Evolutionary conservation across 2,329 filamentous ascomycete genomes (phyloP), one percentile per base, ranked within the genome.

Genomic region (Xylariaceae sp.): DNA sequence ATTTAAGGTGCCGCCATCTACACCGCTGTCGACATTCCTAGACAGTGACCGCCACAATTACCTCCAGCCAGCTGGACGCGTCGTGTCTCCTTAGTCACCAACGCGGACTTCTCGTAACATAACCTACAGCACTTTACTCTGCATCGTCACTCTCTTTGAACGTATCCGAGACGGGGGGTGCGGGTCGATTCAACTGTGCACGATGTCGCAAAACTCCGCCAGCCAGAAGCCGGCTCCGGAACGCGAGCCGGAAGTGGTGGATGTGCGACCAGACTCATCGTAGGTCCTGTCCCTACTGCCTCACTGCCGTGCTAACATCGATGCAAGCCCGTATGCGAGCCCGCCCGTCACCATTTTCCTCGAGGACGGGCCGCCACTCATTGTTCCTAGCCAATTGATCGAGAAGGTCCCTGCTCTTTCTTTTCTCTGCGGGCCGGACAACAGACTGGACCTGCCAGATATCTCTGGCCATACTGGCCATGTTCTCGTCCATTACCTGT

Each of bases 401-500:
- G 9, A 53, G 10, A 53, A 53, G 36, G 42, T 49, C 45, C 49
- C 46, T 18, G 42, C 37, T 30, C 54, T 56, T 2, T 36, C 37
- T 13, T 43, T 30, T 45, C 6, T 29, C 32, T 51, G 21, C 43
- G 13, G n/a, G 19, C n/a, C 39, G 44, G 15, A 36, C 44, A 48
- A 16, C 29, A 48, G 26, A 19, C 30, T 47, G 41, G 21, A 42
- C 29, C n/a, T 59, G 9, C 9, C n/a, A 10, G 10, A 71, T n/a
- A 53, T 64, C 26, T 30, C 56, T 45, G 26, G 50, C 19, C 37
- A 37, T 22, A 39, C 42, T 47, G 54, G 57, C n/a, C 59, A 64
- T 43, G 52, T 62, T 26, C 42, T 64, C 32, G 55, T 60, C 36
- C 56, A 64, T 51, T 58, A 58, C 51, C 32, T 65, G 32, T 60